These are phyloP conservation scores for Zasmidium angulare DNA, from an alignment of 2,329 filamentous ascomycete genomes.

Conservation along the genomic window DNA sequence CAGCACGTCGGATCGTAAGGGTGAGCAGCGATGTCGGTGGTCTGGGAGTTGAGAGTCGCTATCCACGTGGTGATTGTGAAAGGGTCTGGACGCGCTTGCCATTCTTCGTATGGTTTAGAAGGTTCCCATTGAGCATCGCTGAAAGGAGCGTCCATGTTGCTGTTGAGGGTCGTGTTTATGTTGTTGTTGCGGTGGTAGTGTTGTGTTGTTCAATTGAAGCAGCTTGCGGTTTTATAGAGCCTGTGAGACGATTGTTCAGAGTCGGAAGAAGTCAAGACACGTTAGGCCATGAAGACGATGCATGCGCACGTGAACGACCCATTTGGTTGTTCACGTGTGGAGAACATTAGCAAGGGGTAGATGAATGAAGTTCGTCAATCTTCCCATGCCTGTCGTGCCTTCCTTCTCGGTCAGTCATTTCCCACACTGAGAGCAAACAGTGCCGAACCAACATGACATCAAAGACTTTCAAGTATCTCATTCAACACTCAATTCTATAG, in stretches of 20 bases:
- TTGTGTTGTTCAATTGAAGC: neutral
- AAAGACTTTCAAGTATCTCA: neutral
- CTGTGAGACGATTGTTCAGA: neutral
- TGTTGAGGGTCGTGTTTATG: neutral
- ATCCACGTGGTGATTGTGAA: slow-evolving; percentile 5
- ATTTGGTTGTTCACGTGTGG: neutral
- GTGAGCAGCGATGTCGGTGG: slow-evolving; percentile 13
- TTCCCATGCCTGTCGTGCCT: too few species aligned
- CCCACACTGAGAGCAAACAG: neutral
- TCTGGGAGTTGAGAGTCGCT: slow-evolving; percentile 13
- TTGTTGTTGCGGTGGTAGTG: neutral
- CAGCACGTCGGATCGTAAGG: slow-evolving; percentile 31
- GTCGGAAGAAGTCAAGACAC: neutral
- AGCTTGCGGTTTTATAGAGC: neutral
- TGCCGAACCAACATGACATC: neutral
- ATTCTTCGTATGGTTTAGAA: slow-evolving; percentile 14
- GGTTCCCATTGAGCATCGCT: slow-evolving; percentile 17
- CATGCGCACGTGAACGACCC: neutral
- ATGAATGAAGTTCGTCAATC: too few species aligned
- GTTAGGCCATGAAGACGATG: neutral
- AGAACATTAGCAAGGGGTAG: too few species aligned
- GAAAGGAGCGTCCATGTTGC: slow-evolving; percentile 24
- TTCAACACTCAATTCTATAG: neutral
- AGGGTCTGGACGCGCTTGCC: slow-evolving; percentile 6
- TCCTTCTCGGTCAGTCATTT: too few species aligned